Percentiles rank a stretch among this genome's conserved stretches.
phyloP scores from a whole-genome alignment of 805 yeast genomes.

The Yamadazyma tumulicola region DNA sequence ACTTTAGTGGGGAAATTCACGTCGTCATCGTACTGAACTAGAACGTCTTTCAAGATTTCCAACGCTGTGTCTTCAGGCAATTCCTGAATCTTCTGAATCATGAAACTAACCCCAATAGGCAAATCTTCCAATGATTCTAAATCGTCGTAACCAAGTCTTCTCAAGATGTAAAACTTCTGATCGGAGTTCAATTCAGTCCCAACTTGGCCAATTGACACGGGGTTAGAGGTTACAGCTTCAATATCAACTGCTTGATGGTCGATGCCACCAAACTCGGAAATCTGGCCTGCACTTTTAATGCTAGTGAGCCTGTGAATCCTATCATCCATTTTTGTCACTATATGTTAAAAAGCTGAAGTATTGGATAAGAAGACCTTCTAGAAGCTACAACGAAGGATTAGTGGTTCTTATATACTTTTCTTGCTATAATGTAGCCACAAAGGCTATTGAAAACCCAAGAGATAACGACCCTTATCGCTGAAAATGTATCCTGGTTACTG shows the following conservation, averaged over 20 bases:
- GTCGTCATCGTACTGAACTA: conserved; percentile 24
- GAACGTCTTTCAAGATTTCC: conserved; percentile 24
- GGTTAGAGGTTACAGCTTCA: conserved; percentile 21
- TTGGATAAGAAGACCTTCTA: too few relatives aligned
- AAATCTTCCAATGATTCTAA: conserved; percentile 27
- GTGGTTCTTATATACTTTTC: too few relatives aligned
- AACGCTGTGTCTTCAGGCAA: conserved; percentile 35
- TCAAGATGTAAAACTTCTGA: conserved; percentile 26
- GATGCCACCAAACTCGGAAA: neutral
- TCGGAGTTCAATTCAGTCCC: conserved; percentile 20
- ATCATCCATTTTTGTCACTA: too few relatives aligned
- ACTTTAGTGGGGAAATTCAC: conserved; percentile 33
- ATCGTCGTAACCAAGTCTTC: conserved; percentile 21
- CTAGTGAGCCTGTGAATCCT: conserved; percentile 9
- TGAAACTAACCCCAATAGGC: conserved; percentile 25
- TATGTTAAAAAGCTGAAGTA: too few relatives aligned
- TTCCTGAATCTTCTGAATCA: conserved; percentile 32
- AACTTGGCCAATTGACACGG: conserved; percentile 21
- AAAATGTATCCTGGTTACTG: too few relatives aligned
- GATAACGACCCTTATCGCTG: too few relatives aligned
- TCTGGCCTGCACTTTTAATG: conserved; percentile 5
- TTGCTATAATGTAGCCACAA: too few relatives aligned
- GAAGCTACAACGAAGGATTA: too few relatives aligned
- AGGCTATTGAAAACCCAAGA: too few relatives aligned
- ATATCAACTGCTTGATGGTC: conserved; percentile 13